Evolutionary conservation across 495 filamentous ascomycete genomes (phyloP).

Genomic region (Daldinia decipiens): DNA sequence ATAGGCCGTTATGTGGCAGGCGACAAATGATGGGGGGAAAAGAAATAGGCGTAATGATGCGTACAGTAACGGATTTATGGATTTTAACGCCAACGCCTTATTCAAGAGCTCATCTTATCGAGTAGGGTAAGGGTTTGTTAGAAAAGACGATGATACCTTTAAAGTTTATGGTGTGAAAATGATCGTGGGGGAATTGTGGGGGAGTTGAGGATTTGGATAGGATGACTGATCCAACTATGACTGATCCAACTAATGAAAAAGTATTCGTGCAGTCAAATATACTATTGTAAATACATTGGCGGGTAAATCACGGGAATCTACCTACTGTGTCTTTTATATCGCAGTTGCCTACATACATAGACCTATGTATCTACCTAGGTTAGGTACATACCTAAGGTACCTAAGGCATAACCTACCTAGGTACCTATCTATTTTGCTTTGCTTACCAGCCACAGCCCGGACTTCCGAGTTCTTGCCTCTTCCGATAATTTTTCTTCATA

Average conservation of each 20-base stretch:
- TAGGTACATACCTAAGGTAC: too few species aligned
- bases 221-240: neutral
- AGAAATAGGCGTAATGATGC: conserved; percentile 8
- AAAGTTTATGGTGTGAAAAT: conserved; percentile 1
- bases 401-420: too few species aligned
- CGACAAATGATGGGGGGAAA: conserved; percentile 18
- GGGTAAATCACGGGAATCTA: conserved; percentile 1
- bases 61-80: conserved; percentile 31
- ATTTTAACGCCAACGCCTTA: conserved; percentile 24
- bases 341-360: too few species aligned
- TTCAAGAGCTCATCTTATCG: conserved; percentile 6
- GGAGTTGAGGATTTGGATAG: neutral
- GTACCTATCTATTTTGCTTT: too few species aligned
- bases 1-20: conserved; percentile 31
- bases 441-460: conserved; percentile 35
- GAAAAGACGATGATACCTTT: neutral
- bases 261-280: neutral
- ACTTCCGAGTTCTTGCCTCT: conserved; percentile 26
- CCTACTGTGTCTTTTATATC: neutral
- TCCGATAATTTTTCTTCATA: conserved; percentile 18
- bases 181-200: conserved; percentile 31
- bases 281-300: neutral
- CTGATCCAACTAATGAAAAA: neutral
- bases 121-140: conserved; percentile 1
- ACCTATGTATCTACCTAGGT: too few species aligned